Evolutionary conservation across 169 alveolate species (phyloP).

Genomic region (Cryptosporidium xiaoi): DNA sequence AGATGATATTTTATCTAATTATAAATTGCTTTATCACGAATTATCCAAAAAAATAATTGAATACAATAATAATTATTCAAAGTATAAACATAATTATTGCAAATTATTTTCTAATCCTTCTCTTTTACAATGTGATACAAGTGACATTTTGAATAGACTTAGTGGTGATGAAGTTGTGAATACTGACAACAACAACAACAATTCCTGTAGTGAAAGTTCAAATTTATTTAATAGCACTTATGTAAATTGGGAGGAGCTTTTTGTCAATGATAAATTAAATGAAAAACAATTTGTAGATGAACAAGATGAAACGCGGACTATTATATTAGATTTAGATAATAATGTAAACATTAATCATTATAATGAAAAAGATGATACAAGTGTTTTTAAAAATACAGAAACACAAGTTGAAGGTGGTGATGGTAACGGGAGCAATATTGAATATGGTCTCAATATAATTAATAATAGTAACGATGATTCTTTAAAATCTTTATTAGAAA

Average conservation of each 20-base stretch:
- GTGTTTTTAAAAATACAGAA: not conserved
- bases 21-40: not conserved
- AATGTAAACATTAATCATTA: not conserved
- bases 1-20: not conserved
- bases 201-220: not conserved
- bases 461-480: slow-evolving; percentile 16
- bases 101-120: too few species aligned
- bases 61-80: too few species aligned
- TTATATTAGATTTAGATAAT: not conserved
- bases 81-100: too few species aligned
- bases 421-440: not conserved
- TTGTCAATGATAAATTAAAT: not conserved
- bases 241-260: too few species aligned
- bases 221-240: too few species aligned
- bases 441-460: not conserved
- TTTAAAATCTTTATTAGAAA: slow-evolving; percentile 12
- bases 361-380: not conserved
- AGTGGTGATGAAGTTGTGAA: not conserved
- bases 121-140: too few species aligned
- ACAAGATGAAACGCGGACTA: not conserved
- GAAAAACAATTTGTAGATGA: not conserved
- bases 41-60: not conserved
- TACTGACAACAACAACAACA: not conserved
- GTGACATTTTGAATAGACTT: too few species aligned
- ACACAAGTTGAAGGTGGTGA: not conserved